phyloP scores from a whole-genome alignment of 2,329 filamentous ascomycete species.

The Metarhizium anisopliae region DNA sequence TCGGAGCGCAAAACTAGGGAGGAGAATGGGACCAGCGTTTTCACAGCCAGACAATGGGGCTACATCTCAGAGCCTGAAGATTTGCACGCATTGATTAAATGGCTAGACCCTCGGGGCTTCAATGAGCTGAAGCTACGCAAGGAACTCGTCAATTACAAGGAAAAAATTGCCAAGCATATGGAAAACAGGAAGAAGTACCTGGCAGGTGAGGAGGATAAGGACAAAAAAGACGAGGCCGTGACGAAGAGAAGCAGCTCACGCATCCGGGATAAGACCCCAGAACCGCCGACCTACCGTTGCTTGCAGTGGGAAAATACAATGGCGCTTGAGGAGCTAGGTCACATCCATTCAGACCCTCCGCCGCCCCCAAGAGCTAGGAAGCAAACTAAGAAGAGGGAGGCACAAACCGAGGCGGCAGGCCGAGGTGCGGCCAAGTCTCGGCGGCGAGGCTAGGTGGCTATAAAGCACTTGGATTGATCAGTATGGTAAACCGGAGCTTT shows the following conservation, averaged over 20 bases:
- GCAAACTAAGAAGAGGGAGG: slow-evolving; percentile 42
- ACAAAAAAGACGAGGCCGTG: slow-evolving; percentile 28
- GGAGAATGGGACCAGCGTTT: slow-evolving; percentile 73
- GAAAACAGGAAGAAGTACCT: slow-evolving; percentile 65
- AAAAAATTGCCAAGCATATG: slow-evolving; percentile 74
- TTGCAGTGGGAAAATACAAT: slow-evolving; percentile 47
- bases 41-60: slow-evolving; percentile 75
- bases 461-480: background rate
- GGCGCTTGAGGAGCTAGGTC: slow-evolving; percentile 47
- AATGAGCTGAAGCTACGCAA: slow-evolving; percentile 85
- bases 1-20: slow-evolving; percentile 77
- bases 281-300: slow-evolving; percentile 39
- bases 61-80: slow-evolving; percentile 77
- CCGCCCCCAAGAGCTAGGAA: slow-evolving; percentile 42
- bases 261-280: slow-evolving; percentile 36
- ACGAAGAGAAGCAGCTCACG: slow-evolving; percentile 35
- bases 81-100: slow-evolving; percentile 70
- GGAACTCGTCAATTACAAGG: slow-evolving; percentile 68
- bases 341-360: slow-evolving; percentile 47
- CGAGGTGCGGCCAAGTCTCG: slow-evolving; percentile 22
- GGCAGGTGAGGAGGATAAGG: slow-evolving; percentile 26
- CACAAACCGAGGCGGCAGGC: slow-evolving; percentile 19
- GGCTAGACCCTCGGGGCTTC: slow-evolving; percentile 79
- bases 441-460: slow-evolving; percentile 12
- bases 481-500: background rate